Conservation (phyloP, 2,329 filamentous ascomycete genomes). For the Microsporum audouinii region DNA sequence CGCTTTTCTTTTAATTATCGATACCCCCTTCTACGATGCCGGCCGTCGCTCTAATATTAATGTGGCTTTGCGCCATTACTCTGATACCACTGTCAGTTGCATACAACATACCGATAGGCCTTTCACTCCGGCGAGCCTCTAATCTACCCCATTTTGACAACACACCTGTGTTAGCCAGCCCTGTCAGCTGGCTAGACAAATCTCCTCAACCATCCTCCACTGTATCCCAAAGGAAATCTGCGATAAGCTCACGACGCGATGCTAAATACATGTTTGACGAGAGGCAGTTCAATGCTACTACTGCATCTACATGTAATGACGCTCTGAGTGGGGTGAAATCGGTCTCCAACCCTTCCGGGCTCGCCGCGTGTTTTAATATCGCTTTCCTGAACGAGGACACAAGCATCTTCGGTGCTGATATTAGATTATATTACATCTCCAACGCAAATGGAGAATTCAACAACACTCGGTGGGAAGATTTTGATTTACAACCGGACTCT, state of each 20-base stretch:
- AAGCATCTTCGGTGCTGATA: conserved; percentile 64
- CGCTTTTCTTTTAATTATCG: not conserved
- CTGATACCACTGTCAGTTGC: conserved; percentile 3
- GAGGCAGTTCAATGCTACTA: conserved; percentile 27
- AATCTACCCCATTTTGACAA: not conserved
- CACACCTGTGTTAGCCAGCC: not conserved
- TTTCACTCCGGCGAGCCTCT: not conserved
- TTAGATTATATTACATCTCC: conserved; percentile 61
- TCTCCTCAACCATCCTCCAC: not conserved
- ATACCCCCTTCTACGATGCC: conserved; percentile 8
- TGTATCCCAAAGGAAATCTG: not conserved
- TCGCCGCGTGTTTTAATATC: conserved; percentile 74
- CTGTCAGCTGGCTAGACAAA: not conserved
- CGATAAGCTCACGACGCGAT: not conserved
- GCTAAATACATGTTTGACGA: conserved; percentile 14
- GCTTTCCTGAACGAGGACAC: conserved; percentile 52
- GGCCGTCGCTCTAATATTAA: conserved; percentile 9
- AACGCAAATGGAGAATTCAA: conserved; percentile 41
- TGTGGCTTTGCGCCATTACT: conserved; percentile 5
- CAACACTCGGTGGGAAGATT: conserved; percentile 26
- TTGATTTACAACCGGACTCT: conserved; percentile 21
- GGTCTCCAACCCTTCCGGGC: conserved; percentile 60
- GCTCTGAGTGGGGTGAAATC: conserved; percentile 45
- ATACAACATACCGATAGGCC: not conserved
- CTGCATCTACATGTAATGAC: conserved; percentile 47